phyloP scores from a whole-genome alignment of 2,329 filamentous ascomycete species.

The Pseudogymnoascus sp. region DNA sequence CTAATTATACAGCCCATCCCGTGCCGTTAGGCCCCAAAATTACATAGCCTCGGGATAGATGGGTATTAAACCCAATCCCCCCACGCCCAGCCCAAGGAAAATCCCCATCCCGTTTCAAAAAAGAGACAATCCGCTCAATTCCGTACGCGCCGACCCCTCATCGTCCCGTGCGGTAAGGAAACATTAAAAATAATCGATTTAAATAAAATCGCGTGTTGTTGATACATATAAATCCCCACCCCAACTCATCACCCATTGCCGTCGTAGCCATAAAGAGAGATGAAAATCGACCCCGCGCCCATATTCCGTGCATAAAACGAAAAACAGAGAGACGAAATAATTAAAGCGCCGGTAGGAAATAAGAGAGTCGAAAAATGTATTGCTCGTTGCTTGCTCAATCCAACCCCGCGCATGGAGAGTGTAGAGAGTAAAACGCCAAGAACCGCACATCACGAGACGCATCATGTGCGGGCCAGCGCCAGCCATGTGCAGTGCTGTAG shows the following conservation, averaged over 20 bases:
- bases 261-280: not conserved
- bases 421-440: not conserved
- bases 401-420: not conserved
- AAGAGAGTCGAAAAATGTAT: not conserved
- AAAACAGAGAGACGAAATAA: not conserved
- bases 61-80: not conserved
- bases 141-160: not conserved
- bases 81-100: not conserved
- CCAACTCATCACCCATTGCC: not conserved
- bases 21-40: not conserved
- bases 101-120: not conserved
- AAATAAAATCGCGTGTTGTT: not conserved
- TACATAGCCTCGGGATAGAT: not conserved
- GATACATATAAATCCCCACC: not conserved
- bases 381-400: not conserved
- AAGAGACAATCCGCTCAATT: not conserved
- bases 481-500: not conserved
- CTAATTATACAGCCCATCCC: not conserved
- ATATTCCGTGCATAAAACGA: not conserved
- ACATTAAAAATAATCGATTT: not conserved
- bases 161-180: not conserved
- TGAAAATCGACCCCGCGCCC: not conserved
- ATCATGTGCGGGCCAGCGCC: not conserved
- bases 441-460: not conserved
- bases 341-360: not conserved